Evolutionary conservation across 139 green algal genomes (phyloP), one percentile per base, ranked within the genome.

Genomic region (Tetraselmis chui): DNA sequence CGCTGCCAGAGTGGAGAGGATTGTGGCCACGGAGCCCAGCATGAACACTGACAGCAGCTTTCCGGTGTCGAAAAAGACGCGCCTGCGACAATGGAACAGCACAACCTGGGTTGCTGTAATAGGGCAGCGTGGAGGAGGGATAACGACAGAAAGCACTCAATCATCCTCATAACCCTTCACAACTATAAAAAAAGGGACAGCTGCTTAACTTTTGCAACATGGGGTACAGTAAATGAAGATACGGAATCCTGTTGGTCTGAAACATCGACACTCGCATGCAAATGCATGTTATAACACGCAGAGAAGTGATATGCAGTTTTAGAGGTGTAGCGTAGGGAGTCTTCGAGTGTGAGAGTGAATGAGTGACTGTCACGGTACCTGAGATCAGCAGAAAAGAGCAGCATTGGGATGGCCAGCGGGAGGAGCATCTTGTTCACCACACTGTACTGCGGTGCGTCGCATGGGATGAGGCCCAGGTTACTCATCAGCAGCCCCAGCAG

Each of bases 331-430:
- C n/a, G n/a, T n/a, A n/a, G n/a, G n/a, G n/a, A 29, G 28, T 74
- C 77, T 26, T 1, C 30, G 18, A 22, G 5, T 30, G 28, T 0
- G 26, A n/a, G 30, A 80, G 23, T 1, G 27, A 25, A 26, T 29
- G 77, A 67, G 1, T 30, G 31, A 31, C 30, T 59, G 79, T 58
- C 2, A 25, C 1, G 80, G n/a, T 75, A 85, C 67, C 83, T 81
- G 29, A 98, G 83, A 88, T 98, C 91, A 2, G 95, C 94, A 0
- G 87, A 88, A 32, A 96, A 91, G 1, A 98, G 90, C 58, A 98
- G 89, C 88, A 98, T 87, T 25, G 95, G 95, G 0, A 98, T 91
- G 2, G 94, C 94, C 31, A 98, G 84, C 0, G 95, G 95, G 74
- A 98, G 90, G 27, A 98, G 81, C 83, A 89, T 95, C 30, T 90